phyloP scores from a whole-genome alignment of 2,329 filamentous ascomycete genomes.

The Exophiala dermatitidis region DNA sequence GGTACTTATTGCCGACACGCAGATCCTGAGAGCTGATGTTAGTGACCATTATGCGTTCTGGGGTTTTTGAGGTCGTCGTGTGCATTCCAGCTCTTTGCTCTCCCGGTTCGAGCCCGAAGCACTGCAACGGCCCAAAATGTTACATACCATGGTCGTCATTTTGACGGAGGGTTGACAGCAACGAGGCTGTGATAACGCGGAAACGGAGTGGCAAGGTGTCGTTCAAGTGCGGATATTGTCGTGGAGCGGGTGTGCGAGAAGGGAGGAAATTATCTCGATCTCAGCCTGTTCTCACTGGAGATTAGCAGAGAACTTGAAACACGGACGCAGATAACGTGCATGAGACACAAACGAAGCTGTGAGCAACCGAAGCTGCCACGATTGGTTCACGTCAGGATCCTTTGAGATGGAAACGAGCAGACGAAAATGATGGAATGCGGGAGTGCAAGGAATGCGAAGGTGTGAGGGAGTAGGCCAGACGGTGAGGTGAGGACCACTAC shows the following conservation, averaged over 20 bases:
- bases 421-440: not conserved
- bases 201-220: not conserved
- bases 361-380: not conserved
- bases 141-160: conserved; percentile 59
- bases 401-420: not conserved
- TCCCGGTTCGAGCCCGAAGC: not conserved
- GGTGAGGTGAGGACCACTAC: not conserved
- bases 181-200: conserved; percentile 6
- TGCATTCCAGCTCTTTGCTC: conserved; percentile 8
- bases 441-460: not conserved
- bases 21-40: conserved; percentile 61
- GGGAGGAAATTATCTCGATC: conserved; percentile 12
- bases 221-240: conserved; percentile 1
- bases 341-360: not conserved
- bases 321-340: not conserved
- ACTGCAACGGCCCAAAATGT: not conserved
- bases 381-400: not conserved
- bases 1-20: conserved; percentile 98
- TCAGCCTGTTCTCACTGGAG: conserved; percentile 23
- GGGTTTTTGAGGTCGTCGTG: not conserved
- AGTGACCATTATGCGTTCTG: conserved; percentile 1
- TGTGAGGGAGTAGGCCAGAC: not conserved
- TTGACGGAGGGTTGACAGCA: conserved; percentile 29
- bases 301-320: conserved; percentile 8
- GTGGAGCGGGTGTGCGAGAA: conserved; percentile 4